These are phyloP conservation scores for Acephala macrosclerotiorum DNA, from an alignment of 2,329 filamentous ascomycete genomes.

Conservation along the genomic window DNA sequence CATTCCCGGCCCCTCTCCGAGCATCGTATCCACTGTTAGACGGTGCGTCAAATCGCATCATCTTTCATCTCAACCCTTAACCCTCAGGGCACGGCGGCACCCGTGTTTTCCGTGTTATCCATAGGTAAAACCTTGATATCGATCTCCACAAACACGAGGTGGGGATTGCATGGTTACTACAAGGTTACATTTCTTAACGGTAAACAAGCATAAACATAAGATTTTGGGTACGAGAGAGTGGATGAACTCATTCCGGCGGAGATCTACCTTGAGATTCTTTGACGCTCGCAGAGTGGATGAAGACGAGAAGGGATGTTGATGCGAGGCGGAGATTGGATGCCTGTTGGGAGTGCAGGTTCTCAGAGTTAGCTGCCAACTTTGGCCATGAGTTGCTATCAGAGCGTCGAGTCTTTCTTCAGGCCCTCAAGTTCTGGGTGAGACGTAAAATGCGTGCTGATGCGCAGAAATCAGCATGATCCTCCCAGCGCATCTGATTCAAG, in stretches of 20 bases:
- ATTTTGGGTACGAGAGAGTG: too few species aligned
- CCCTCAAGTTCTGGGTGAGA: not conserved
- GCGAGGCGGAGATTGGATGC: constrained; percentile 6
- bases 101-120: too few species aligned
- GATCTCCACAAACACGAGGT: constrained; percentile 1
- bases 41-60: too few species aligned
- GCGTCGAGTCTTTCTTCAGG: not conserved
- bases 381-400: not conserved
- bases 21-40: too few species aligned
- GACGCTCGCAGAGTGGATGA: not conserved
- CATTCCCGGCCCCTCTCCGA: not conserved
- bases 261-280: not conserved
- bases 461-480: not conserved
- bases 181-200: too few species aligned
- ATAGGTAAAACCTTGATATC: not conserved
- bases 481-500: too few species aligned
- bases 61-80: too few species aligned
- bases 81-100: too few species aligned
- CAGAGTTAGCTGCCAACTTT: not conserved
- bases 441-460: not conserved
- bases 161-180: not conserved
- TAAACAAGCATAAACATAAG: too few species aligned
- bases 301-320: not conserved
- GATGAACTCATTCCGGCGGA: not conserved
- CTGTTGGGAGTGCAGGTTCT: not conserved